Evolutionary conservation across 305 asterid genomes (phyloP).

Genomic region (Fraxinus baroniana): DNA sequence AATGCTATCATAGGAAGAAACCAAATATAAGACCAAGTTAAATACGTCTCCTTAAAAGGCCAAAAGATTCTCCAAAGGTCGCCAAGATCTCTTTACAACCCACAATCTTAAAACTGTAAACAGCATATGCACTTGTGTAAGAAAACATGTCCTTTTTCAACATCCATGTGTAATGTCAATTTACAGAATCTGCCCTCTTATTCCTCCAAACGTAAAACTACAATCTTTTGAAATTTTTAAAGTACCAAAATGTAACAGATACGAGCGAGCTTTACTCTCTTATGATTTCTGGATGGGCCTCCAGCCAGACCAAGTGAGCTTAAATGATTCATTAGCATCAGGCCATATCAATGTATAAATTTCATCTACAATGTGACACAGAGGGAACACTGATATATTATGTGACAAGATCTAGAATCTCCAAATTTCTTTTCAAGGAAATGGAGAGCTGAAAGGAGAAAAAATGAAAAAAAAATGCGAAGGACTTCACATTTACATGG

Average conservation of each 20-base stretch:
- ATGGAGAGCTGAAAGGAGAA: neutral
- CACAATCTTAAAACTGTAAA: neutral
- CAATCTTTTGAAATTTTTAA: neutral
- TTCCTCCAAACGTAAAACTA: neutral
- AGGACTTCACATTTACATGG: neutral
- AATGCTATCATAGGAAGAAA: neutral
- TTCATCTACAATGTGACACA: neutral
- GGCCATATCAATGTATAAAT: neutral
- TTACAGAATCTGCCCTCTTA: neutral
- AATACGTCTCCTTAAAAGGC: neutral
- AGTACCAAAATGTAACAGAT: neutral
- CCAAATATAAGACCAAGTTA: neutral
- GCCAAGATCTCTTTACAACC: neutral
- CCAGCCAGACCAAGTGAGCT: neutral
- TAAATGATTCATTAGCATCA: neutral
- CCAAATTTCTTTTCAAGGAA: neutral
- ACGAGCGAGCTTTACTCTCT: neutral
- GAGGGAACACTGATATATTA: neutral
- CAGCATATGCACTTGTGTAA: neutral
- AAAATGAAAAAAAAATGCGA: neutral
- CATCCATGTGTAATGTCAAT: neutral
- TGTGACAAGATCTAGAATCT: neutral
- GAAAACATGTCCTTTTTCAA: neutral
- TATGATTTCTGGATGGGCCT: neutral
- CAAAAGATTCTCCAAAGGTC: neutral